Evolutionary conservation across 371 early-diverging fungal species (phyloP).

Genomic region (Mucor indicus): DNA sequence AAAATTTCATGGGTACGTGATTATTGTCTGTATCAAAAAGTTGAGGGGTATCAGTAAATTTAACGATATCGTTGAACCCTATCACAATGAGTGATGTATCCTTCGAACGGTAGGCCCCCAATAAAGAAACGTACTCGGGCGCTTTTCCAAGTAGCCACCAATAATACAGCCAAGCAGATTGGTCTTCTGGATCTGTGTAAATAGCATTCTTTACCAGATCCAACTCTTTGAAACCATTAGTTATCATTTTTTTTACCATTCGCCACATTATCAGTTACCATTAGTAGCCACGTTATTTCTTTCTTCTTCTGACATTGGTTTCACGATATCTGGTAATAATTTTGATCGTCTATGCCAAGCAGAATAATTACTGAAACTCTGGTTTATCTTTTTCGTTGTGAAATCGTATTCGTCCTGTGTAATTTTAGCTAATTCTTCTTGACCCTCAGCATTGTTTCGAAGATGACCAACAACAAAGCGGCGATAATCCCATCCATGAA

Average conservation of each 20-base stretch:
- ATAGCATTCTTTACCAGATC: constrained; percentile 84
- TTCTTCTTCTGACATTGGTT: constrained; percentile 38
- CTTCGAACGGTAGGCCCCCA: constrained; percentile 21
- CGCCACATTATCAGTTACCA: constrained; percentile 15
- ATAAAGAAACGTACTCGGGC: constrained; percentile 13
- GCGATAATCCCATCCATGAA: constrained; percentile 96
- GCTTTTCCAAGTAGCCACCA: constrained; percentile 79
- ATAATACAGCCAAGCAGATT: constrained; percentile 94
- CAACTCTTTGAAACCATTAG: constrained; percentile 53
- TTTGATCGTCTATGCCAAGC: constrained; percentile 97
- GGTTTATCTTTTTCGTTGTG: constrained; percentile 81
- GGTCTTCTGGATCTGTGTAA: constrained; percentile 96
- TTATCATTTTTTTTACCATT: not conserved
- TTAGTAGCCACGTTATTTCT: constrained; percentile 31
- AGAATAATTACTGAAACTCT: constrained; percentile 92
- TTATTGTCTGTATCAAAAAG: constrained; percentile 6
- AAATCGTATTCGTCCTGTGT: constrained; percentile 72
- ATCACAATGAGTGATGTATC: constrained; percentile 9
- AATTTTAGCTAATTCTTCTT: constrained; percentile 21
- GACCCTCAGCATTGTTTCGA: constrained; percentile 10
- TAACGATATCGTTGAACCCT: constrained; percentile 25
- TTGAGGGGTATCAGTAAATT: constrained; percentile 8
- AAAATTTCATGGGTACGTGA: constrained; percentile 11
- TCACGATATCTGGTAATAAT: constrained; percentile 64
- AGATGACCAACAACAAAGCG: constrained; percentile 70